Base-by-base conservation (phyloP, 1,284 basidiomycete species). In the Leccinum pachyderme region DNA sequence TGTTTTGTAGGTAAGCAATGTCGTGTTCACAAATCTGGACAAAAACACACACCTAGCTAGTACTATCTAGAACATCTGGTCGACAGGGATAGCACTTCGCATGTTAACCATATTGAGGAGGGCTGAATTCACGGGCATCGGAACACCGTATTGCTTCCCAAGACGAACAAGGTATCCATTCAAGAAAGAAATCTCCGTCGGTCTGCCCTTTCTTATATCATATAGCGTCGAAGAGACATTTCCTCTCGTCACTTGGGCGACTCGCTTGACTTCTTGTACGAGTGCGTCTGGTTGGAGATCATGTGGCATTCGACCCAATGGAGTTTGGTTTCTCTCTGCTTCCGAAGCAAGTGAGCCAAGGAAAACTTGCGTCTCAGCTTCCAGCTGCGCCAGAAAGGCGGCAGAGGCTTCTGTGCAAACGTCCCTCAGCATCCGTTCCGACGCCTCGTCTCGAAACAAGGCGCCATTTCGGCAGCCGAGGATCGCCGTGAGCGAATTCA, bases 401-500 rank as follows among this genome's bases (percentile, higher is more conserved):
- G 68, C 68, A 3, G 82, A 78, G 15, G 89, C 87, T 67, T 89
- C 87, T 15, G 64, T 46, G 59, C 85, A 87, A 11, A 93, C 69
- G 39, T 73, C 69, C 3, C 67, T 61, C 54, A 81, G 72, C 48
- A 91, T 73, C 28, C 72, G 72, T 7, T 64, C 60, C 1, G 81
- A 79, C 7, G 76, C 72, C 0, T 62, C 51, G 9, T 80, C 72
- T 6, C 69, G 66, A 63, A 87, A 78, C 25, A 93, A 70, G 1
- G 86, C 82, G 18, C 93, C 94, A 65, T 97, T 98, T 53, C 82
- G 80, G 63, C 93, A 90, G 46, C 84, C 82, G 57, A 93, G 76
- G 15, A 98, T 71, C 0, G 93, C 91, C 0, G 94, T 93, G 59
- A 98, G 78, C 0, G 95, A 87, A 67, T 98, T 96, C 73, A 98